These are phyloP conservation scores for Skeletonema grethae DNA, from an alignment of 108 stramenopile genomes.

Conservation along the genomic window DNA sequence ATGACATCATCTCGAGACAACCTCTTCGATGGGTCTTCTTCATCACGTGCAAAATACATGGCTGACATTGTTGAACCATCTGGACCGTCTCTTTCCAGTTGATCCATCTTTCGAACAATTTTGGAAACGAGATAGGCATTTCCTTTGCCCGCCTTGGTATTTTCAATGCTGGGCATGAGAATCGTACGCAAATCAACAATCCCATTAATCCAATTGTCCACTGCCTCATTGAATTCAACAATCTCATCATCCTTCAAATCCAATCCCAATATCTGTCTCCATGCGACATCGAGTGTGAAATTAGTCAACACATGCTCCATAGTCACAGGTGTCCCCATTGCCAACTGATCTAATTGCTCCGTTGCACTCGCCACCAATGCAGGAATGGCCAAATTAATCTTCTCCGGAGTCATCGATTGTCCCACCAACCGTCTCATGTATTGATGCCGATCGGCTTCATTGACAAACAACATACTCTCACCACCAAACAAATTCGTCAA, in stretches of 20 bases:
- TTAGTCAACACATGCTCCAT: constrained; percentile 33
- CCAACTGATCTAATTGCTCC: constrained; percentile 31
- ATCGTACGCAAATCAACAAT: constrained; percentile 13
- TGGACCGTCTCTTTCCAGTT: constrained; percentile 44
- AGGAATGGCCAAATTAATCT: constrained; percentile 33
- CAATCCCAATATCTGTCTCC: constrained; percentile 49
- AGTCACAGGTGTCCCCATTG: background rate
- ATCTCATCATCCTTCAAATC: constrained; percentile 51
- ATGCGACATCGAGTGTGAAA: constrained; percentile 53
- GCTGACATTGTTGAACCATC: constrained; percentile 54
- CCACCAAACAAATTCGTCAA: constrained; percentile 26
- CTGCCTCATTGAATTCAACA: constrained; percentile 27
- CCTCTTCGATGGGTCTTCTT: constrained; percentile 27
- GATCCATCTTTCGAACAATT: constrained; percentile 51
- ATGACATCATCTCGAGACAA: constrained; percentile 46
- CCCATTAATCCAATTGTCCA: constrained; percentile 46
- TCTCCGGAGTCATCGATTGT: constrained; percentile 41
- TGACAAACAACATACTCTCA: constrained; percentile 20
- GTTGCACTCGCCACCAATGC: constrained; percentile 29
- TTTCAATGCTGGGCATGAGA: constrained; percentile 11
- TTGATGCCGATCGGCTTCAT: constrained; percentile 29
- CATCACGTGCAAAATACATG: constrained; percentile 59
- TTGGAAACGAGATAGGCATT: constrained; percentile 30
- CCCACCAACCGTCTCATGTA: constrained; percentile 37
- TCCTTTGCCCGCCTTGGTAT: constrained; percentile 22